Percentiles rank a stretch among this genome's conserved stretches.
These are phyloP conservation scores for Trichoderma sp. DNA, from an alignment of 2,329 filamentous ascomycete species.

Conservation along the genomic window DNA sequence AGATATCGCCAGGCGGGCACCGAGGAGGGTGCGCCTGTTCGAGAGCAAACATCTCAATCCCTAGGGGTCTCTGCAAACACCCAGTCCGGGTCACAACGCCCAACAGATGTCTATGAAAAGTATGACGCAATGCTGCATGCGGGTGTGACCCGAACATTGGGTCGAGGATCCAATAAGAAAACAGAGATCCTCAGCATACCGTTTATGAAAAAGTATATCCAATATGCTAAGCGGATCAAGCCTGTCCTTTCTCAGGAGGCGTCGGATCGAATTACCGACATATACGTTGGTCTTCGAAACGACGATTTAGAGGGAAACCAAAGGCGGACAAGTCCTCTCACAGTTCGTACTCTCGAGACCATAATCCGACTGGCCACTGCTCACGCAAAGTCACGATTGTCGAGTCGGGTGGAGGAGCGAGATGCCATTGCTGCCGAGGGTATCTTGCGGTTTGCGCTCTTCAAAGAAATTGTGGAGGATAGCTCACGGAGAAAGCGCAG, in stretches of 20 bases:
- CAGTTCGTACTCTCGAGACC: slow-evolving; percentile 93
- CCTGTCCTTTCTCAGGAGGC: slow-evolving; percentile 87
- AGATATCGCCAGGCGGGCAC: slow-evolving; percentile 87
- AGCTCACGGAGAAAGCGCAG: slow-evolving; percentile 82
- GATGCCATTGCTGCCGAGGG: slow-evolving; percentile 85
- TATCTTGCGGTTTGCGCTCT: slow-evolving; percentile 89
- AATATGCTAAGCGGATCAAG: slow-evolving; percentile 94
- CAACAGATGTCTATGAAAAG: slow-evolving; percentile 92
- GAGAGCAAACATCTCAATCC: slow-evolving; percentile 79
- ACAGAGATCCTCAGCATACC: slow-evolving; percentile 91
- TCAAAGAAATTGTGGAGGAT: slow-evolving; percentile 85
- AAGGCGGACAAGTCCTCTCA: slow-evolving; percentile 89
- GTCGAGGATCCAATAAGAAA: slow-evolving; percentile 70
- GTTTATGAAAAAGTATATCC: slow-evolving; percentile 99
- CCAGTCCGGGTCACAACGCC: slow-evolving; percentile 66
- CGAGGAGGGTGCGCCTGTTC: slow-evolving; percentile 90
- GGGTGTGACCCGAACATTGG: slow-evolving; percentile 74
- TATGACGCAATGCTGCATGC: slow-evolving; percentile 95
- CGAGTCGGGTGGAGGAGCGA: slow-evolving; percentile 80
- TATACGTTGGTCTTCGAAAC: slow-evolving; percentile 90
- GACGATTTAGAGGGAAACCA: slow-evolving; percentile 95
- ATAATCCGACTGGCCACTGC: slow-evolving; percentile 97
- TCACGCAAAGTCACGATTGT: slow-evolving; percentile 88
- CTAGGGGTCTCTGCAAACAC: slow-evolving; percentile 84
- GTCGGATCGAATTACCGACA: slow-evolving; percentile 83